These are phyloP conservation scores for Rutstroemia sp. DNA, from an alignment of 2,329 filamentous ascomycete species.

Conservation along the genomic window DNA sequence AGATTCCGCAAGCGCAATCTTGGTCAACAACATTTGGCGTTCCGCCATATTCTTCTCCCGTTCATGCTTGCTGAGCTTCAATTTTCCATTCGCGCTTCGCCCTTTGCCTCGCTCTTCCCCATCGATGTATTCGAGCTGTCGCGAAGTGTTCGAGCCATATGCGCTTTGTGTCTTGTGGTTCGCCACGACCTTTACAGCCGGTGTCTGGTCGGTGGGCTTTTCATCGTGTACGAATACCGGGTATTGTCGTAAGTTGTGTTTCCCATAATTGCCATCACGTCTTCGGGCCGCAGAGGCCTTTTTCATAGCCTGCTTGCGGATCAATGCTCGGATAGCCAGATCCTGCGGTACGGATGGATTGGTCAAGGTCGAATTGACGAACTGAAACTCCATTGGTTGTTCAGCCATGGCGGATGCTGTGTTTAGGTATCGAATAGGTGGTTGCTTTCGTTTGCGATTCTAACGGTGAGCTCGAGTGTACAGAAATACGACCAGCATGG, in stretches of 20 bases:
- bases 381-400: slow-evolving; percentile 18
- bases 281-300: slow-evolving; percentile 29
- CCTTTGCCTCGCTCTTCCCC: background rate
- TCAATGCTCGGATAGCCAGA: slow-evolving; percentile 22
- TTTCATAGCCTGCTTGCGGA: slow-evolving; percentile 35
- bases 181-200: background rate
- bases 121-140: background rate
- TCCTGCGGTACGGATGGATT: slow-evolving; percentile 19
- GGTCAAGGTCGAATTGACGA: slow-evolving; percentile 23
- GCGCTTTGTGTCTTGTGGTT: background rate
- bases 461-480: background rate
- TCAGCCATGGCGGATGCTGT: slow-evolving; percentile 5
- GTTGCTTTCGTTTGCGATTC: background rate
- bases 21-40: slow-evolving; percentile 2
- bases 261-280: slow-evolving; percentile 28
- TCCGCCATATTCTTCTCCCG: background rate
- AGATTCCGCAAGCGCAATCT: background rate
- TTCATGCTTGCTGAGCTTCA: background rate
- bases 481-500: background rate
- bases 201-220: background rate
- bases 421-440: background rate
- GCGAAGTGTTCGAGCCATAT: background rate
- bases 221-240: slow-evolving; percentile 20
- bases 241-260: slow-evolving; percentile 28
- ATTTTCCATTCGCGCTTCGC: background rate